Conservation (phyloP, 192 early-diverging fungal species). For the Umbelopsis isabellina region DNA sequence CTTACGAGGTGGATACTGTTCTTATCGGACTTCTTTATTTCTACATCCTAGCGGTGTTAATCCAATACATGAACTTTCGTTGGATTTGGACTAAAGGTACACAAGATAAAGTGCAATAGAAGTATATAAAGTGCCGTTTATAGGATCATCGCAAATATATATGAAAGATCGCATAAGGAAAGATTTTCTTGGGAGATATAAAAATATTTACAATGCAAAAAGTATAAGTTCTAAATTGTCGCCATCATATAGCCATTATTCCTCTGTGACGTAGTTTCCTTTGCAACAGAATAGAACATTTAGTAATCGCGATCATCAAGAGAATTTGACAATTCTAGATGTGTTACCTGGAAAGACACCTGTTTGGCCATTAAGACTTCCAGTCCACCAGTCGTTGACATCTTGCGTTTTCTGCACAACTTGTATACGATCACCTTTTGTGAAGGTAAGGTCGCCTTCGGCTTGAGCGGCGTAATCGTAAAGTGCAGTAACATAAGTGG, state of each 20-base stretch:
- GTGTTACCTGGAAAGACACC: slow-evolving; percentile 39
- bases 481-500: slow-evolving; percentile 38
- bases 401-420: slow-evolving; percentile 41
- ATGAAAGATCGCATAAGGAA: no score
- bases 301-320: background rate
- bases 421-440: slow-evolving; percentile 47
- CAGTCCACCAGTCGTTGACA: slow-evolving; percentile 52
- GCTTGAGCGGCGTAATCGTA: slow-evolving; percentile 46
- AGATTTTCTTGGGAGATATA: background rate
- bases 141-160: no score
- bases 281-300: background rate
- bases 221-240: background rate
- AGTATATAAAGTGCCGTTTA: no score
- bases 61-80: no score
- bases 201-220: slow-evolving; percentile 6
- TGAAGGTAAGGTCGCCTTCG: slow-evolving; percentile 45
- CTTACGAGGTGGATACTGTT: no score
- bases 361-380: slow-evolving; percentile 33
- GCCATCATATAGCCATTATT: background rate
- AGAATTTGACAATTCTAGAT: background rate
- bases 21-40: no score
- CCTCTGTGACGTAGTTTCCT: slow-evolving; percentile 15
- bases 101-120: no score
- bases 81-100: no score
- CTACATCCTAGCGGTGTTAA: no score